A percentile compares a stretch with the other conserved stretches of the same genome.
phyloP scores from a whole-genome alignment of 306 rosid species.

The Quillaja saponaria region DNA sequence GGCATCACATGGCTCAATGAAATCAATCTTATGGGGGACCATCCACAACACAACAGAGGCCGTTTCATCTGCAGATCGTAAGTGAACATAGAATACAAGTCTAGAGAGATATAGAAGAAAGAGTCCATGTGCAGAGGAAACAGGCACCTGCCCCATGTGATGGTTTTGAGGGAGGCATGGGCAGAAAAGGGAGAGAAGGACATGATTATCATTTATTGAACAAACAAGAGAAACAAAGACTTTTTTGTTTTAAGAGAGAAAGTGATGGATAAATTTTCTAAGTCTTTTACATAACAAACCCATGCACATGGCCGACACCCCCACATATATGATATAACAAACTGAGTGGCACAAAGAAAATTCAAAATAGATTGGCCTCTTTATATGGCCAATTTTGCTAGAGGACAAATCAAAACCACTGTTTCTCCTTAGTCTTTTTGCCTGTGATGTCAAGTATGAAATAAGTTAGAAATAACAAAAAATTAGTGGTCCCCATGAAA shows the following conservation, averaged over 20 bases:
- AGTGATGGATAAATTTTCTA: conserved; percentile 30
- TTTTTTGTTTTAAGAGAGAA: conserved; percentile 22
- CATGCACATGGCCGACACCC: conserved; percentile 79
- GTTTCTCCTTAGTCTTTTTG: not conserved
- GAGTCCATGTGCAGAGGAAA: conserved; percentile 1
- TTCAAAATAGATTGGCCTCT: conserved; percentile 1
- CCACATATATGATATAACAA: conserved; percentile 30
- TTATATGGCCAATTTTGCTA: conserved; percentile 1
- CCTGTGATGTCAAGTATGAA: not conserved
- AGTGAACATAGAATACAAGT: no score
- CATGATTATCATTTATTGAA: conserved; percentile 39
- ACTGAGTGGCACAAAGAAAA: conserved; percentile 34
- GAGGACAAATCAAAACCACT: conserved; percentile 30
- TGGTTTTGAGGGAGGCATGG: conserved; percentile 29
- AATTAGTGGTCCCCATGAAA: conserved; percentile 54
- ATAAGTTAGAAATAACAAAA: no score
- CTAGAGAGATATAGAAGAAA: no score
- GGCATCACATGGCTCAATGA: conserved; percentile 28
- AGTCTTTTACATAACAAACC: conserved; percentile 11
- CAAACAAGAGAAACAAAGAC: conserved; percentile 18
- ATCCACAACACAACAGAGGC: conserved; percentile 16
- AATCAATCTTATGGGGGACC: conserved; percentile 27
- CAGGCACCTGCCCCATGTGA: conserved; percentile 41
- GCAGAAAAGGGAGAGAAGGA: conserved; percentile 9
- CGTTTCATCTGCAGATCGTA: no score